Conservation (phyloP, 768 basidiomycete species). For the Pleurotus salmoneostramineus region DNA sequence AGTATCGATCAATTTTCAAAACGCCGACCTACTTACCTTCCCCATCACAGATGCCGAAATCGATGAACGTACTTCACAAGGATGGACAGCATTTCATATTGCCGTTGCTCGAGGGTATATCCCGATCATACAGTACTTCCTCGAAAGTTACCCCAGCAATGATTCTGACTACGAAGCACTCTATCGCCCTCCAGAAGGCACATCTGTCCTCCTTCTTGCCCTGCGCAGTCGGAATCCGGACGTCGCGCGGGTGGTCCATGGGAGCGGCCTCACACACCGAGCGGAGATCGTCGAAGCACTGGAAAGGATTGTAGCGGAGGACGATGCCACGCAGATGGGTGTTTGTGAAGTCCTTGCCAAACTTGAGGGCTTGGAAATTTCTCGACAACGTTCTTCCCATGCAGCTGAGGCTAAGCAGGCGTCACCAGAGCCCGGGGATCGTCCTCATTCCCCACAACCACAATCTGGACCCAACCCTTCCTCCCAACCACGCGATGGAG, state of each 20-base stretch:
- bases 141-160: slow-evolving; percentile 55
- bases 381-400: slow-evolving; percentile 6
- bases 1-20: slow-evolving; percentile 24
- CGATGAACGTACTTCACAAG: slow-evolving; percentile 60
- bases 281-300: slow-evolving; percentile 50
- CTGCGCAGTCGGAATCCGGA: slow-evolving; percentile 60
- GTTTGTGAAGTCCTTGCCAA: slow-evolving; percentile 43
- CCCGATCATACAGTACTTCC: slow-evolving; percentile 53
- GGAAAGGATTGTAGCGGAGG: slow-evolving; percentile 23
- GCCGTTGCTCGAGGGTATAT: slow-evolving; percentile 53
- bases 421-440: slow-evolving; percentile 2
- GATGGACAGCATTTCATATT: slow-evolving; percentile 63
- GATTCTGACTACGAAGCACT: slow-evolving; percentile 45
- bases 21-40: slow-evolving; percentile 12
- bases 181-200: slow-evolving; percentile 40
- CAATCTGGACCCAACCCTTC: neutral
- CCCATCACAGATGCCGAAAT: slow-evolving; percentile 57
- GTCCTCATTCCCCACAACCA: neutral
- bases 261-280: slow-evolving; percentile 46
- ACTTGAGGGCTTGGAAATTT: slow-evolving; percentile 11
- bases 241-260: slow-evolving; percentile 59
- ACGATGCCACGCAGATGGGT: slow-evolving; percentile 38
- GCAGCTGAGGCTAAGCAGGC: slow-evolving; percentile 6
- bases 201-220: slow-evolving; percentile 50
- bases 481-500: slow-evolving; percentile 1